A percentile compares a stretch with the other conserved stretches of the same genome.
These are phyloP conservation scores for Starmerella asiatica DNA, from an alignment of 805 yeast genomes.

Conservation along the genomic window DNA sequence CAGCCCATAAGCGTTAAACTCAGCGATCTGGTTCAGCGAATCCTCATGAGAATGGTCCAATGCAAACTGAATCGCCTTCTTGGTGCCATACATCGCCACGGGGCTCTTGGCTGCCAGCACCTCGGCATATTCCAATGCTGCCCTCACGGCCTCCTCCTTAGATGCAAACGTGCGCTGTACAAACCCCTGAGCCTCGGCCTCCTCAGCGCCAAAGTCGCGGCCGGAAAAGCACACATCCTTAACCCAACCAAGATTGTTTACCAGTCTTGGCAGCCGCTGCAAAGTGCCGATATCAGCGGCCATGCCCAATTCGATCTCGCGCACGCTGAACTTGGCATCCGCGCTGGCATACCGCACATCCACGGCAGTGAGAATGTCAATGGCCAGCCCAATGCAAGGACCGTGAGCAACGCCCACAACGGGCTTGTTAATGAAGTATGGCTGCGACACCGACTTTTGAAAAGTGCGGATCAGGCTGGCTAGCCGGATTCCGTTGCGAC, in stretches of 20 bases:
- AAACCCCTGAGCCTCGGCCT: conserved; percentile 45
- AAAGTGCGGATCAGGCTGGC: conserved; percentile 38
- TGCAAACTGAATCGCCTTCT: conserved; percentile 38
- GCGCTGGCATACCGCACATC: conserved; percentile 44
- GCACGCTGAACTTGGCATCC: conserved; percentile 43
- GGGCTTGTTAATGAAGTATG: conserved; percentile 30
- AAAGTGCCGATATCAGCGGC: conserved; percentile 70
- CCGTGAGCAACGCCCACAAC: conserved; percentile 61
- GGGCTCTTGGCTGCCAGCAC: conserved; percentile 35
- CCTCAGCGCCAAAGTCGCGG: conserved; percentile 38
- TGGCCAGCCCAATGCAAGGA: conserved; percentile 47
- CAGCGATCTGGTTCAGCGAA: conserved; percentile 42
- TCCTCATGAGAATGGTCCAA: conserved; percentile 30
- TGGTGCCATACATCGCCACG: conserved; percentile 56
- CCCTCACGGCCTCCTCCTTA: conserved; percentile 36
- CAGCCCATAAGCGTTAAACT: conserved; percentile 35
- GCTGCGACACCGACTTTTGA: conserved; percentile 38
- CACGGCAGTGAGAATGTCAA: conserved; percentile 50
- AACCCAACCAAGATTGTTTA: conserved; percentile 43
- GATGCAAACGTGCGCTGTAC: conserved; percentile 34
- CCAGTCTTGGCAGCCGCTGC: conserved; percentile 47
- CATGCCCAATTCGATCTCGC: conserved; percentile 61
- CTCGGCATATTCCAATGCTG: conserved; percentile 39
- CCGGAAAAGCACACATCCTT: conserved; percentile 53
- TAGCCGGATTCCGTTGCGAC: conserved; percentile 25